Base-by-base conservation (phyloP, 2,329 filamentous ascomycete species). In the Fusarium hostae region DNA sequence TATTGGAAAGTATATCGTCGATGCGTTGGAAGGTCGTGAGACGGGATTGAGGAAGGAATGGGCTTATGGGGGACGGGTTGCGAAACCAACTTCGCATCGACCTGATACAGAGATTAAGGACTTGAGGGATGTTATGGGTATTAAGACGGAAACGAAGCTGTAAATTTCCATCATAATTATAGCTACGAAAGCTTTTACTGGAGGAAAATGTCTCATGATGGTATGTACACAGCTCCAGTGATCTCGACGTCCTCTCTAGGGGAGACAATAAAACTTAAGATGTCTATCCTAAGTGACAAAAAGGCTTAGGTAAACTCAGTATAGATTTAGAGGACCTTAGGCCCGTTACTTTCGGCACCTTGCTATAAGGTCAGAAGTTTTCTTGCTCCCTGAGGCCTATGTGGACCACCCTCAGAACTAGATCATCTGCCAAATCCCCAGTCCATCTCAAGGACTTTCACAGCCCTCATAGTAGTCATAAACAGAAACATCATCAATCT, bases 71-170 rank as follows among this genome's bases (percentile, higher is more conserved):
- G 35, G n/a, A 9, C 24, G 62, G 0, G 24, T 24, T 6, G 59
- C 41, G 18, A 65, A 65, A 16, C 35, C 62, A 1, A 9, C 62
- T 26, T 48, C 62, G 0, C 62, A 65, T n/a, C 18, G 59, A 1
- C 62, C 62, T 32, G 59, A 65, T 35, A 65, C 59, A 1, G 59
- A 57, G 13, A 30, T 63, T 0, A 65, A 65, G n/a, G 59, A 65
- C n/a, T 16, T 65, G n/a, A 48, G 37, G 13, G 37, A 57, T 9
- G 48, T 54, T 6, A 8, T 65, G 28, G 9, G 4, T 3, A 0
- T 63, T 1, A 13, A 26, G 9, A 3, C 11, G 0, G n/a, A 34
- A 6, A 22, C 4, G 0, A 55, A 39, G 9, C 15, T 65, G 2
- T 61, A 34, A 2, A 7, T 22, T 9, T 0, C 6, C 11, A 12